phyloP scores from a whole-genome alignment of 1,284 basidiomycete genomes.

The Veloporphyrellus conicus region DNA sequence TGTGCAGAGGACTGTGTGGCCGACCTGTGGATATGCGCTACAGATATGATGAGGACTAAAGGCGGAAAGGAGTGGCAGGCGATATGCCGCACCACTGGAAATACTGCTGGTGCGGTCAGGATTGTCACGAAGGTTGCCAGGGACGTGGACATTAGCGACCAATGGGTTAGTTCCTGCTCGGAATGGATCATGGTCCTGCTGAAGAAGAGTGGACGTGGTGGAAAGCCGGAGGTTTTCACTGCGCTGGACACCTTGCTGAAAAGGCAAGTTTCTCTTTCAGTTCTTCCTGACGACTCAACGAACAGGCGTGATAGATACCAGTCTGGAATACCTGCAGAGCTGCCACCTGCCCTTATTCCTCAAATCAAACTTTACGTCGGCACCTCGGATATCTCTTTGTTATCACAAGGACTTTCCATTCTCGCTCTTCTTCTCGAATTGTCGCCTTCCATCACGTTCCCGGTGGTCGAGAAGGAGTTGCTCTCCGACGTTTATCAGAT shows the following conservation, averaged over 20 bases:
- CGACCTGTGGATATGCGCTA: constrained; percentile 82
- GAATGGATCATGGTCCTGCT: constrained; percentile 77
- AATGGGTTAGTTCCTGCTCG: constrained; percentile 77
- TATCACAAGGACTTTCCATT: constrained; percentile 71
- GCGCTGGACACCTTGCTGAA: constrained; percentile 73
- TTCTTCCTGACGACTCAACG: constrained; percentile 10
- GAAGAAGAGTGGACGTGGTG: constrained; percentile 73
- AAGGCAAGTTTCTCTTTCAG: constrained; percentile 43
- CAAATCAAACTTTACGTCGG: constrained; percentile 75
- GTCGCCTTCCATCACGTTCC: constrained; percentile 63
- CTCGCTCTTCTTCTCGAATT: constrained; percentile 68
- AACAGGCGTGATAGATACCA: constrained; percentile 49
- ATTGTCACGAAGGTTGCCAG: constrained; percentile 69
- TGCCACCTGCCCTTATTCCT: constrained; percentile 60
- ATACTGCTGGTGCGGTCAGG: constrained; percentile 66
- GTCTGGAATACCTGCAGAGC: constrained; percentile 54
- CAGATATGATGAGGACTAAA: constrained; percentile 61
- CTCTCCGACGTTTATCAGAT: constrained; percentile 68
- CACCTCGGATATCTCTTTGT: constrained; percentile 69
- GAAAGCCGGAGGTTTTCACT: constrained; percentile 78
- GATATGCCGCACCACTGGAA: constrained; percentile 75
- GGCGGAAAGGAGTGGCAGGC: constrained; percentile 73
- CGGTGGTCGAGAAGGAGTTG: constrained; percentile 66
- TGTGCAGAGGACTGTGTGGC: constrained; percentile 82
- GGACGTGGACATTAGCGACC: constrained; percentile 62